Evolutionary conservation across 1,284 basidiomycete species (phyloP).

Genomic region (Ustilago trichophora): DNA sequence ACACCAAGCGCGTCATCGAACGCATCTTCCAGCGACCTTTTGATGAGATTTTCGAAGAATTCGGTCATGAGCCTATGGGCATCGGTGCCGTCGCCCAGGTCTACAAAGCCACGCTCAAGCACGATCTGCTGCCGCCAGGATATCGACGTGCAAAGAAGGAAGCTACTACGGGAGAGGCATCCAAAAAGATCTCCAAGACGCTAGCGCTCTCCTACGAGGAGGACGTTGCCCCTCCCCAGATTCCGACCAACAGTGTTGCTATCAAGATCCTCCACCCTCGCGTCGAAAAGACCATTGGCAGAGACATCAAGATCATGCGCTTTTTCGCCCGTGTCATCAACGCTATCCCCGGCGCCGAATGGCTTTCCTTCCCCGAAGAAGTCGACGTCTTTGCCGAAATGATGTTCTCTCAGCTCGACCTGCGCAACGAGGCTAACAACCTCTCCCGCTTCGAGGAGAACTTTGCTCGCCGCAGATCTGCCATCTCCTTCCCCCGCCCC

Average conservation of each 20-base stretch:
- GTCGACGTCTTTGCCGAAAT: slow-evolving; percentile 91
- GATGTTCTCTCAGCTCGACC: slow-evolving; percentile 95
- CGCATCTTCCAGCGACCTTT: slow-evolving; percentile 78
- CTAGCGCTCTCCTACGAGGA: slow-evolving; percentile 58
- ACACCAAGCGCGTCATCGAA: slow-evolving; percentile 86
- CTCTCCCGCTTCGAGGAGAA: slow-evolving; percentile 85
- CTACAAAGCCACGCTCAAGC: slow-evolving; percentile 83
- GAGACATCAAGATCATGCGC: slow-evolving; percentile 92
- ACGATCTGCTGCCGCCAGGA: slow-evolving; percentile 78
- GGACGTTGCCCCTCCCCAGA: slow-evolving; percentile 47
- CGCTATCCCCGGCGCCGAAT: slow-evolving; percentile 88
- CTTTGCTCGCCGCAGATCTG: slow-evolving; percentile 77
- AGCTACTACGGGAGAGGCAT: slow-evolving; percentile 10
- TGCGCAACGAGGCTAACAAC: slow-evolving; percentile 90
- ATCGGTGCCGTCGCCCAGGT: slow-evolving; percentile 98
- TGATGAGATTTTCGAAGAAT: slow-evolving; percentile 89
- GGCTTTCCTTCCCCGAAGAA: slow-evolving; percentile 95
- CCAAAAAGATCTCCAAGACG: slow-evolving; percentile 40
- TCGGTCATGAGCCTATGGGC: slow-evolving; percentile 86
- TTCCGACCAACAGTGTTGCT: slow-evolving; percentile 74
- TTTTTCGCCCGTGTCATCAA: slow-evolving; percentile 87
- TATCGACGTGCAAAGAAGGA: slow-evolving; percentile 62
- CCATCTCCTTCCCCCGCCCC: slow-evolving; percentile 89
- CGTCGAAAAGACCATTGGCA: slow-evolving; percentile 77
- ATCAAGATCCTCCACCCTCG: slow-evolving; percentile 93